Conservation (phyloP, 2,329 filamentous ascomycete species). For the Alternaria rosae region DNA sequence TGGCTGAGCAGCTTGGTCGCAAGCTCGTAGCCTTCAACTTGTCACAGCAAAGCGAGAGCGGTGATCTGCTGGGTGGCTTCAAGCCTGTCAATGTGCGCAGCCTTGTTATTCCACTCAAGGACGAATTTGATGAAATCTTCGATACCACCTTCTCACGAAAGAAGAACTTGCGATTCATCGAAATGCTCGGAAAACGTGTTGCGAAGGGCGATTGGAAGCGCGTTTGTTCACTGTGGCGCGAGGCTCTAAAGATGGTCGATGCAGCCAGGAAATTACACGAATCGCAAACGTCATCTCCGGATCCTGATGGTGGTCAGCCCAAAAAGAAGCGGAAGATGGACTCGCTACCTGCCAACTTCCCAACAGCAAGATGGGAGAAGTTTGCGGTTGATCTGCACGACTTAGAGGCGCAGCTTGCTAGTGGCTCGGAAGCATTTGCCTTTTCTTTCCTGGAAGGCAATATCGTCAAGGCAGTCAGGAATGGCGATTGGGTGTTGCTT, state of each 20-base stretch:
- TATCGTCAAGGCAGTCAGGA: slow-evolving; percentile 92
- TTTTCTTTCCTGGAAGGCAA: slow-evolving; percentile 97
- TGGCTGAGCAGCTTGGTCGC: slow-evolving; percentile 83
- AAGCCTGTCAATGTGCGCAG: slow-evolving; percentile 93
- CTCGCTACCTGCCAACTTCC: slow-evolving; percentile 55
- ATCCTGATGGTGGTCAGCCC: slow-evolving; percentile 64
- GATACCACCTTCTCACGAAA: slow-evolving; percentile 83
- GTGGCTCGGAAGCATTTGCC: slow-evolving; percentile 78
- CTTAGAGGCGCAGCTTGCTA: slow-evolving; percentile 80
- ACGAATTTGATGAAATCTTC: slow-evolving; percentile 93
- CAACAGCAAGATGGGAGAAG: slow-evolving; percentile 78
- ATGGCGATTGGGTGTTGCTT: slow-evolving; percentile 95
- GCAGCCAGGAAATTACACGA: slow-evolving; percentile 50
- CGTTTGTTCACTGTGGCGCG: slow-evolving; percentile 84
- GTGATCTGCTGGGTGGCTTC: slow-evolving; percentile 94
- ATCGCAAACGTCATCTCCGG: slow-evolving; percentile 50
- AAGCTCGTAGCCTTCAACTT: slow-evolving; percentile 93
- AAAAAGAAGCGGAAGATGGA: slow-evolving; percentile 75
- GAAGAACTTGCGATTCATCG: slow-evolving; percentile 83
- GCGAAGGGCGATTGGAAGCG: slow-evolving; percentile 87
- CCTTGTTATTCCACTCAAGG: slow-evolving; percentile 86
- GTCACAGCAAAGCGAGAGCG: slow-evolving; percentile 96
- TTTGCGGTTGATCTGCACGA: slow-evolving; percentile 78
- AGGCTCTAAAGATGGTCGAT: slow-evolving; percentile 87
- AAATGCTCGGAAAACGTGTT: slow-evolving; percentile 79